Evolutionary conservation across 805 yeast genomes (phyloP).

Genomic region (Metschnikowia arizonensis): DNA sequence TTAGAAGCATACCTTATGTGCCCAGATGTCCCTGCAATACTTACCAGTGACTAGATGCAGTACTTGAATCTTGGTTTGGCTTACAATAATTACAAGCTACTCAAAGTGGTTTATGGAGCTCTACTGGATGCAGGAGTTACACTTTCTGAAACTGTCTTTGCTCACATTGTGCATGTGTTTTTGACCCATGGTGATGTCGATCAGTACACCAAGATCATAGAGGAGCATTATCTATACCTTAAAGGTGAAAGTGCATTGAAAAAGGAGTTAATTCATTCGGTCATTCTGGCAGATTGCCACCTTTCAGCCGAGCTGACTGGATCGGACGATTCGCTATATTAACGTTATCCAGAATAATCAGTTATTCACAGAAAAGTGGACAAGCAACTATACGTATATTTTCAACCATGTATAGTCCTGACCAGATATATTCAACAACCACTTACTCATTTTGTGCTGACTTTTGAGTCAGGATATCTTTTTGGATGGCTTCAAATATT

Average conservation of each 20-base stretch:
- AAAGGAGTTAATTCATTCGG: conserved; percentile 29
- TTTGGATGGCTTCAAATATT: no score
- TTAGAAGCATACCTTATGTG: conserved; percentile 2
- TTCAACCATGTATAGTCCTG: no score
- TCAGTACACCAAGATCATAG: conserved; percentile 32
- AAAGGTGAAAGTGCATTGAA: conserved; percentile 29
- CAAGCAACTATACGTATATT: no score
- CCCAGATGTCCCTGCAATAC: conserved; percentile 3
- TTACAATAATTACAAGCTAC: conserved; percentile 26
- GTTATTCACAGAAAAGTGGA: no score
- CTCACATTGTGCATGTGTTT: conserved; percentile 28
- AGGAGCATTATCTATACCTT: conserved; percentile 32
- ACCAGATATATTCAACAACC: no score
- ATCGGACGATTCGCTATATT: conserved; percentile 21
- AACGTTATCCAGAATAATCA: no score
- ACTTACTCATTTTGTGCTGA: no score
- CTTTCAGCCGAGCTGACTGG: conserved; percentile 5
- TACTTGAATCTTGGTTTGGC: conserved; percentile 24
- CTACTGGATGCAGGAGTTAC: conserved; percentile 9
- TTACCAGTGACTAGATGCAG: conserved; percentile 20
- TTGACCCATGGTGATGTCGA: conserved; percentile 36
- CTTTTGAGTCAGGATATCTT: no score
- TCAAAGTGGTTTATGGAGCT: conserved; percentile 25
- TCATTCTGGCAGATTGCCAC: conserved; percentile 36
- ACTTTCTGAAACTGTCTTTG: conserved; percentile 12